A percentile compares a stretch with the other conserved stretches of the same genome.
Conservation (phyloP, 2,329 filamentous ascomycete genomes). For the Geoglossum cookeanum region DNA sequence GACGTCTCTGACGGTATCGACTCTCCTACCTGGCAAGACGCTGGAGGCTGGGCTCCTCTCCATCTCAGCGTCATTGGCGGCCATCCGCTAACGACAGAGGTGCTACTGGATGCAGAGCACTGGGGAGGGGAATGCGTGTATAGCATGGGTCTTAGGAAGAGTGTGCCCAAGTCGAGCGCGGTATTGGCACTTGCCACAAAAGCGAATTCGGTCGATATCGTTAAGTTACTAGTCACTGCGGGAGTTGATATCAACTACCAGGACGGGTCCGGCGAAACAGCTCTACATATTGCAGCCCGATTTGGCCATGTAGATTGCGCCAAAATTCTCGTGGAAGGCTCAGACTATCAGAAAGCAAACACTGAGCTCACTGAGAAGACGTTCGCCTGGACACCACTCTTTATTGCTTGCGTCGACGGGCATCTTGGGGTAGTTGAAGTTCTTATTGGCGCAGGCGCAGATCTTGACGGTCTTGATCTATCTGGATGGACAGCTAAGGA, state of each 20-base stretch:
- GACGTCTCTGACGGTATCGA: constrained; percentile 74
- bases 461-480: constrained; percentile 55
- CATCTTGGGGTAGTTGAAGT: constrained; percentile 56
- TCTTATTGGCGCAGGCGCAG: constrained; percentile 58
- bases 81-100: constrained; percentile 68
- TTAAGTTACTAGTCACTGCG: constrained; percentile 71
- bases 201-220: constrained; percentile 67
- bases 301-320: constrained; percentile 74
- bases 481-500: constrained; percentile 92
- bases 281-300: constrained; percentile 76
- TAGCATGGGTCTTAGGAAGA: constrained; percentile 45
- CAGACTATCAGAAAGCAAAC: constrained; percentile 49
- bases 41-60: constrained; percentile 74
- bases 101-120: constrained; percentile 61
- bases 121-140: constrained; percentile 46
- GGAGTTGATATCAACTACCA: constrained; percentile 88
- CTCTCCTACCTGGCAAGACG: constrained; percentile 73
- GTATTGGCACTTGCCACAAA: constrained; percentile 76
- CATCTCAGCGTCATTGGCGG: constrained; percentile 86
- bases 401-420: constrained; percentile 81
- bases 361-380: constrained; percentile 62
- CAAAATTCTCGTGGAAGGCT: constrained; percentile 52
- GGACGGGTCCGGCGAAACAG: constrained; percentile 76
- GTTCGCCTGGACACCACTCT: constrained; percentile 89
- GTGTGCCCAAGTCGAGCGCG: constrained; percentile 61